phyloP scores from a whole-genome alignment of 345 rosid species.

The Arabidopsis suecica region DNA sequence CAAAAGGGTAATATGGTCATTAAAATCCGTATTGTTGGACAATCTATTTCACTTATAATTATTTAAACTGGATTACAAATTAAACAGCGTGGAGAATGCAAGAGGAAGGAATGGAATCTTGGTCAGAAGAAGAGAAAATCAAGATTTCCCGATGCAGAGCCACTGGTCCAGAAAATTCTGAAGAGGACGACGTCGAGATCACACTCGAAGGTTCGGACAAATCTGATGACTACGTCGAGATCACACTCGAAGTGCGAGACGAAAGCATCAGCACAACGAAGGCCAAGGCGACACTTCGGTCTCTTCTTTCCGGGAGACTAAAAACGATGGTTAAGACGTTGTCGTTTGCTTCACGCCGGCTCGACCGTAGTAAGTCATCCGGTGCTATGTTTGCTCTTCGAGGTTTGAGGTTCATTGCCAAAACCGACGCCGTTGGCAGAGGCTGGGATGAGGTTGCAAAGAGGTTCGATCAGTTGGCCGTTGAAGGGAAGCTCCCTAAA shows the following conservation, averaged over 20 bases:
- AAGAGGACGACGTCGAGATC: conserved; percentile 57
- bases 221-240: conserved; percentile 50
- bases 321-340: conserved; percentile 56
- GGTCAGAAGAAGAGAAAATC: conserved; percentile 27
- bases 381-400: conserved; percentile 72
- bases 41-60: no score
- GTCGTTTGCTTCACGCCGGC: conserved; percentile 33
- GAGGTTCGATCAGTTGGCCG: conserved; percentile 59
- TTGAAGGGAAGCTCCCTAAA: conserved; percentile 59
- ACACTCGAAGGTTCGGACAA: conserved; percentile 47
- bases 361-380: conserved; percentile 70
- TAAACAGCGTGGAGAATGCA: background rate
- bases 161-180: conserved; percentile 6
- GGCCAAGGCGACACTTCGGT: conserved; percentile 40
- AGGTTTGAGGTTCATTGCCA: conserved; percentile 67
- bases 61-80: no score
- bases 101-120: conserved; percentile 26
- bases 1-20: conserved; percentile 4
- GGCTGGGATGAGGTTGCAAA: conserved; percentile 70
- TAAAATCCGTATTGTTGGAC: background rate
- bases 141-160: conserved; percentile 7
- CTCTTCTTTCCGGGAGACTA: conserved; percentile 60
- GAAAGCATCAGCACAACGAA: conserved; percentile 52
- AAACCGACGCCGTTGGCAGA: conserved; percentile 49
- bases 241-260: conserved; percentile 58